These are phyloP conservation scores for Piloderma croceum DNA, from an alignment of 768 basidiomycete genomes.

Conservation along the genomic window DNA sequence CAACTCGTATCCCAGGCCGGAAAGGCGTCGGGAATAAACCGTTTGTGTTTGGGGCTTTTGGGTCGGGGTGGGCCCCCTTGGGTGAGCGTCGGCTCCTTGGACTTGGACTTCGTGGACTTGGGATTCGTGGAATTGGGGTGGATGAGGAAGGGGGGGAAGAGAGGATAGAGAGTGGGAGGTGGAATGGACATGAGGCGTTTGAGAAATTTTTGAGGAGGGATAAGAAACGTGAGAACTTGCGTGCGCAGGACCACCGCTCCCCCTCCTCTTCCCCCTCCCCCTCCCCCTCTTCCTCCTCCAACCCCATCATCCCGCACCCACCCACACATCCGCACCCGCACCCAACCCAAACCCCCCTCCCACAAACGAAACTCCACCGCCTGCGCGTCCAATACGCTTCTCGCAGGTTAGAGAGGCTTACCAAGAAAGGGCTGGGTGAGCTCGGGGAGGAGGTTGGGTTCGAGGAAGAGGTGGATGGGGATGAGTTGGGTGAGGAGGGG, in stretches of 20 bases:
- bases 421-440: background rate
- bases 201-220: constrained; percentile 2
- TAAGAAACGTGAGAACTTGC: constrained; percentile 1
- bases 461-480: constrained; percentile 20
- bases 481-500: constrained; percentile 18
- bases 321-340: background rate
- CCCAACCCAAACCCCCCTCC: background rate
- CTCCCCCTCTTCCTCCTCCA: constrained; percentile 12
- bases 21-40: constrained; percentile 59
- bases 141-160: constrained; percentile 5
- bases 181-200: constrained; percentile 4
- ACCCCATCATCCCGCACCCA: constrained; percentile 5
- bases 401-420: background rate
- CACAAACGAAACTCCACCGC: background rate
- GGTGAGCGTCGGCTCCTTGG: too few species aligned
- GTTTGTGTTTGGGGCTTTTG: constrained; percentile 51
- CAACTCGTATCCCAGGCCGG: constrained; percentile 42
- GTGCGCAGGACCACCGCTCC: constrained; percentile 4
- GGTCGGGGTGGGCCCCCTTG: constrained; percentile 35
- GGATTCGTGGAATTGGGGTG: too few species aligned
- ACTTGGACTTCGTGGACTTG: too few species aligned
- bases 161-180: background rate
- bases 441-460: background rate
- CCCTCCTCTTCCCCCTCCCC: constrained; percentile 10
- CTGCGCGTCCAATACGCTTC: background rate